Base-by-base conservation (phyloP, 441 rosid genomes). In the Codiaeum variegatum region DNA sequence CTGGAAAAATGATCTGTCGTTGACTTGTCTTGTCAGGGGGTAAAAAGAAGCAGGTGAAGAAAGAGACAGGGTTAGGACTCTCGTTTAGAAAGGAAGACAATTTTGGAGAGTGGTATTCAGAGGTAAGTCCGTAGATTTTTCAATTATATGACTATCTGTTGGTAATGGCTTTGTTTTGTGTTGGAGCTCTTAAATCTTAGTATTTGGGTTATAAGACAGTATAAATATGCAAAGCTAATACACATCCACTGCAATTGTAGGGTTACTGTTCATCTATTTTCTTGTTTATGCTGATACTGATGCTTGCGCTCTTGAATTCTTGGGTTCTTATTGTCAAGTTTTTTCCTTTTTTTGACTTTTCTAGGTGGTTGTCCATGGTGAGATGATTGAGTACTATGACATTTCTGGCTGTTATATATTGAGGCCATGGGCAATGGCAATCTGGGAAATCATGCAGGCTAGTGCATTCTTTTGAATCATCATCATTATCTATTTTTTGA, bases 401-500 rank as follows among this genome's bases (percentile, higher is more conserved):
- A 91, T 91, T 72, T 95, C 99, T 80, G 99, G 98, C 51, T 93
- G 98, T 79, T 95, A 95, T 71, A 91, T 93, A 70, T 86, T 95
- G 78, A 86, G 97, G 89, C 98, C 98, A 67, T 95, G 98, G 97
- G 83, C 99, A 52, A 93, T 95, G 92, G 72, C 91, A 15, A 89
- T 95, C 82, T 93, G 99, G 99, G 97, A 95, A 83, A 83, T 72
- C 81, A 87, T 95, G 96, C 98, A 91, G 32, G 98, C 91, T 77
- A 85, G 96, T 86, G 64, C 28, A 47, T 28, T 16, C 58, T 31
- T 49, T 16, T 46, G 13, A 62, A 69, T 68, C 32, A 34, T 65
- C 42, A 40, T 40, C 34, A 21, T 19, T 54, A 13, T 67, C 52
- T 26, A 29, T 42, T 55, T 42, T 55, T 2, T 66, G 12, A 69